Base-by-base conservation (phyloP, 2,329 filamentous ascomycete genomes). In the Cyclaneusma minus region DNA sequence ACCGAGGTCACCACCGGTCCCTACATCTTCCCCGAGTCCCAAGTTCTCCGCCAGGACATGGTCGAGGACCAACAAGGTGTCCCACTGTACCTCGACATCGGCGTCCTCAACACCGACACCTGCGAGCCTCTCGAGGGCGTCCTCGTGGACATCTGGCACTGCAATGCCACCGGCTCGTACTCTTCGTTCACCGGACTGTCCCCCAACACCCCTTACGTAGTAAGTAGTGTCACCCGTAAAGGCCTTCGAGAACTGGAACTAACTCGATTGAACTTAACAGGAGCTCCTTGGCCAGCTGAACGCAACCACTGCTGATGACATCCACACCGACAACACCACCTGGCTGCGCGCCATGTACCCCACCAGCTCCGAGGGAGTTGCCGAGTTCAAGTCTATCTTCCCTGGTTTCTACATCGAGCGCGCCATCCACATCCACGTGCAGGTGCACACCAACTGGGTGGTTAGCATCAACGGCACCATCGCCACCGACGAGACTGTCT, bases 1-100 rank as follows among this genome's bases (percentile, higher is more conserved):
- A 59, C 60, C 2, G 62, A 66, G 39, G 55, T 56, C 13, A 64
- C 55, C 4, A 51, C 63, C 37, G 62, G 62, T 1, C 63, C 64
- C 7, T 68, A 65, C 45, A 66, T 51, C 49, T 36, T 24, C 25
- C 29, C 34, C 20, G 19, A 23, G 11, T 30, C 32, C 8, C 34
- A 36, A 24, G 29, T 29, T 8, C 30, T 36, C 15, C 48, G 51
- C 13, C 50, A 55, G 24, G 35, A 52, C 6, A 47, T 55, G 35
- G 31, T 33, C 7, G 50, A 55, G n/a, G 37, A 32, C 18, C 44
- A 55, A 32, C 25, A 21, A 4, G 51, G 51, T 29, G 42, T 54
- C 8, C 49, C 50, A 11, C 33, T 54, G n/a, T 20, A n/a, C 10
- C 25, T 36, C 7, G 50, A 55, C 31, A 42, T 55, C 29, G 50